phyloP scores from a whole-genome alignment of 208 protist species.

The Trypanosomatidae sp. region DNA sequence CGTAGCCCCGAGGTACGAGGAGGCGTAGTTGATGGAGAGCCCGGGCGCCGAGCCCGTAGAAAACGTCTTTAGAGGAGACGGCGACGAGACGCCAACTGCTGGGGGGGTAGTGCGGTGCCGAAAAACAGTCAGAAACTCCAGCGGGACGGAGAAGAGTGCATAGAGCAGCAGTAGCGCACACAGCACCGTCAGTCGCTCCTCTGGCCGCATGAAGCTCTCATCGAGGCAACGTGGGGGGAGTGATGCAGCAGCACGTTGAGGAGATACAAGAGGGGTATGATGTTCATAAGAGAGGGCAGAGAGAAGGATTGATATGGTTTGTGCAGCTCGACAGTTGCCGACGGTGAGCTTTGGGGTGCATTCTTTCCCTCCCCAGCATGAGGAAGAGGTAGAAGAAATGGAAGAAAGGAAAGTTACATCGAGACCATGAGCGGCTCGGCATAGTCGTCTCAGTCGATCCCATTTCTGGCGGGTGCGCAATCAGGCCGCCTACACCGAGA shows the following conservation, averaged over 20 bases:
- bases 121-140: conserved; percentile 3
- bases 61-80: not conserved
- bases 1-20: conserved; percentile 3
- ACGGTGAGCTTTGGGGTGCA: not conserved
- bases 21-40: conserved; percentile 10
- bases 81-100: not conserved
- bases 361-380: not conserved
- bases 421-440: not conserved
- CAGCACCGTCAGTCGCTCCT: conserved; percentile 7
- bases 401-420: not conserved
- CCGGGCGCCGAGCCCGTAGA: not conserved
- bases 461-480: no score
- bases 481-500: not conserved
- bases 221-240: not conserved
- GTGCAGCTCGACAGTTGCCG: not conserved
- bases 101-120: not conserved
- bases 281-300: not conserved
- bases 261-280: not conserved
- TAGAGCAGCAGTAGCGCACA: conserved; percentile 14
- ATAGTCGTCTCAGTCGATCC: no score
- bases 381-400: not conserved
- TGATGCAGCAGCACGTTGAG: not conserved
- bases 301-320: not conserved
- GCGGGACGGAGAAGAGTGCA: conserved; percentile 2
- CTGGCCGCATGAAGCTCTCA: conserved; percentile 2